Evolutionary conservation across 2,329 filamentous ascomycete species (phyloP).

Genomic region (Fusarium marasasianum): DNA sequence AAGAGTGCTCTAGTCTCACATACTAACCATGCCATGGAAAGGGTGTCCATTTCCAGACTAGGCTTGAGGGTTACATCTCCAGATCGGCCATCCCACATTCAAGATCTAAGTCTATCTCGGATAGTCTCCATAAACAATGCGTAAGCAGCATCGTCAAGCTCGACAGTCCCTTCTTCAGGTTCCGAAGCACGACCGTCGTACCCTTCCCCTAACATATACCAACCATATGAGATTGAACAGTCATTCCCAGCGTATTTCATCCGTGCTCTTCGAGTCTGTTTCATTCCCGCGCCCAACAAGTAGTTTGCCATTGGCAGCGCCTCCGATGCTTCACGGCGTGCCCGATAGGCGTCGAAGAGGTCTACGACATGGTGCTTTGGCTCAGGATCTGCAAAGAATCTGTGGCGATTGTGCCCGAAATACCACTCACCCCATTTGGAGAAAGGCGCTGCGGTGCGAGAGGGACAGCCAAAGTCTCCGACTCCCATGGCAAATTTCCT

Average conservation of each 20-base stretch:
- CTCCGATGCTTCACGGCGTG: fast-evolving
- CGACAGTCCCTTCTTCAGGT: fast-evolving
- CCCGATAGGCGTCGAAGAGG: fast-evolving
- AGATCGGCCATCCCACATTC: neutral
- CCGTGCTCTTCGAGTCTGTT: fast-evolving
- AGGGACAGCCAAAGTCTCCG: neutral
- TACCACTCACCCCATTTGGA: too few species aligned
- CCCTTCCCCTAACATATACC: neutral
- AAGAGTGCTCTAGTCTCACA: neutral
- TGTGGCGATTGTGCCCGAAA: neutral
- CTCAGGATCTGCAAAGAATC: neutral
- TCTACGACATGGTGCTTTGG: fast-evolving
- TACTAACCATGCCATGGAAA: neutral
- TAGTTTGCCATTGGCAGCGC: neutral
- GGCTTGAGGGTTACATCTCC: neutral
- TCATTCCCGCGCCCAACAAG: fast-evolving
- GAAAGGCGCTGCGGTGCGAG: too few species aligned
- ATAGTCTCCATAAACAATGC: neutral
- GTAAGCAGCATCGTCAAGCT: neutral
- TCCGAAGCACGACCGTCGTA: too few species aligned
- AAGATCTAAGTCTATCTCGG: neutral
- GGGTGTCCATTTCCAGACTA: neutral
- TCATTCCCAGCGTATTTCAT: fast-evolving
- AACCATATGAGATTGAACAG: fast-evolving
- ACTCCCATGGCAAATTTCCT: neutral